These are phyloP conservation scores for Anastatica hierochuntica DNA, from an alignment of 345 rosid genomes.

Conservation along the genomic window DNA sequence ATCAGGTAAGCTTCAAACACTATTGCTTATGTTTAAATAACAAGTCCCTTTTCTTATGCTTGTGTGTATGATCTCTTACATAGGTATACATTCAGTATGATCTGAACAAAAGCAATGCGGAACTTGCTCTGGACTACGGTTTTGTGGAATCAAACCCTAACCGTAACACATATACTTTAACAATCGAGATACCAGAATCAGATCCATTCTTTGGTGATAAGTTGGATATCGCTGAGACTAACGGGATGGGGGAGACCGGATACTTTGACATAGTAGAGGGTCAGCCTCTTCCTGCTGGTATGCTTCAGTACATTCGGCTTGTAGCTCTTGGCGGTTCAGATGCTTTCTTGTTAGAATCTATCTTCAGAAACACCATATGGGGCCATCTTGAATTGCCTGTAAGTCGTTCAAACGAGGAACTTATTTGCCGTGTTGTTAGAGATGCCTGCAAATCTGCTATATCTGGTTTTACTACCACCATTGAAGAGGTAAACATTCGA, in stretches of 20 bases:
- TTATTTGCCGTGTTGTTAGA: constrained; percentile 63
- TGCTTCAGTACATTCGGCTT: constrained; percentile 74
- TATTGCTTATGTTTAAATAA: neutral
- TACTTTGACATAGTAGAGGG: constrained; percentile 66
- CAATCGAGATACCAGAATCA: constrained; percentile 61
- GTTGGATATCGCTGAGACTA: constrained; percentile 62
- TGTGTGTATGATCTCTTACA: constrained; percentile 24
- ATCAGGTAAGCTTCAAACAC: constrained; percentile 49
- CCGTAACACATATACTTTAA: constrained; percentile 69
- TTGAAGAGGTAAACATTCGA: constrained; percentile 51
- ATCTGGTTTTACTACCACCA: constrained; percentile 56
- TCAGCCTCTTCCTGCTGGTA: constrained; percentile 53
- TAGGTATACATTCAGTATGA: constrained; percentile 85
- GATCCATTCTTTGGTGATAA: constrained; percentile 41
- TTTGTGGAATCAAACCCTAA: constrained; percentile 56
- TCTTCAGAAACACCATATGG: constrained; percentile 79
- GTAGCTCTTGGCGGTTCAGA: constrained; percentile 82
- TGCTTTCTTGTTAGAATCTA: constrained; percentile 53
- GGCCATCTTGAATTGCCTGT: constrained; percentile 81
- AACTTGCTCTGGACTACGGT: constrained; percentile 88
- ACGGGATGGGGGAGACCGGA: constrained; percentile 58
- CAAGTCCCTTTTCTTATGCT: neutral
- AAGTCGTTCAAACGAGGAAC: constrained; percentile 53
- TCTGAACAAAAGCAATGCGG: constrained; percentile 74
- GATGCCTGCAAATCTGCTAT: constrained; percentile 78